Base-by-base conservation (phyloP, 257 asterid genomes). In the Voacanga thouarsii region DNA sequence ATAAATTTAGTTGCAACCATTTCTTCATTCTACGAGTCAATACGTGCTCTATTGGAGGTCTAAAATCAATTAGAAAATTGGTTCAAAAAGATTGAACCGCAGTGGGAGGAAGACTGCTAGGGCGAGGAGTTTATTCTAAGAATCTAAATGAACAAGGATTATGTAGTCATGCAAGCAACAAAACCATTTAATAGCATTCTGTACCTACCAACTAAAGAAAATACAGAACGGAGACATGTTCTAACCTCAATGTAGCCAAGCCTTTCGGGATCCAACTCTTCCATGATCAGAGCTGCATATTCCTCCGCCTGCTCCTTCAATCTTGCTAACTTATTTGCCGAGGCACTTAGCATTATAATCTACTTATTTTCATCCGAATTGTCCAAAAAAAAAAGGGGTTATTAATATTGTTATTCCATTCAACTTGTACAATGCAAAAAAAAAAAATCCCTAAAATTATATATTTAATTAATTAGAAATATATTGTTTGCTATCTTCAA, bases 171-270 rank as follows among this genome's bases (percentile, higher is more conserved):
- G 79, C 84, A 77, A 55, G 79, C 81, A 76, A 65, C 71, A 33
- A 33, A 65, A 33, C 7, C 12, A 39, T 18, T 41, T 37, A 66
- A 66, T 39, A 66, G 72, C 30, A 41, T 39, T 67, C 5, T 55
- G 19, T 18, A 33, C 55, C 73, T 60, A 50, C 64, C 45, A 33
- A 23, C n/a, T 47, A 72, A 28, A 24, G n/a, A 19, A 37, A 56
- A 45, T 6, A 28, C 11, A 51, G 47, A n/a, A 18, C 4, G 23
- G 18, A n/a, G 37, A 24, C 3, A 55, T 44, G 79, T 74, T 51
- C 74, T 45, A 72, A 94, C 99, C 97, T 94, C 99, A 73, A 94
- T 92, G 89, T 94, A 94, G 86, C 99, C 99, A 64, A 94, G 99
- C 86, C 97, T 80, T 79, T 94, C 99, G 0, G 99, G 99, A 72